Base-by-base conservation (phyloP, 345 rosid species). In the Euclidium syriacum region DNA sequence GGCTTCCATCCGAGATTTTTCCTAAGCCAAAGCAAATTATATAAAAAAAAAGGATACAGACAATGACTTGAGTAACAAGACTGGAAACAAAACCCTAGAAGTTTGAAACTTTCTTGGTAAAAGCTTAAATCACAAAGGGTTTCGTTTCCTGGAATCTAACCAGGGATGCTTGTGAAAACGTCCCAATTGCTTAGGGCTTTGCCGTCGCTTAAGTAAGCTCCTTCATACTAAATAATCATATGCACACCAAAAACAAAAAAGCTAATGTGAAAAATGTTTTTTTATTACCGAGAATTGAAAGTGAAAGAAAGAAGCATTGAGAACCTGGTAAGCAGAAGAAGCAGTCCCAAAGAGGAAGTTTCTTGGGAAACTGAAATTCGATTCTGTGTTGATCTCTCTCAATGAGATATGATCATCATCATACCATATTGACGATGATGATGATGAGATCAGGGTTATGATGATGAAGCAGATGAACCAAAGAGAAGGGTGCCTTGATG, bases 271-370 rank as follows among this genome's bases (percentile, higher is more conserved):
- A n/a, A n/a, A n/a, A n/a, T n/a, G n/a, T n/a, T n/a, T 41, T 5
- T 10, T 50, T 40, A 29, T 6, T 4, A 30, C 11, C 34, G 23
- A 53, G 43, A 5, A 53, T 14, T 20, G 19, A 32, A 64, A 20
- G 16, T n/a, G 54, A 44, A 19, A n/a, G 29, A 42, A 23, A 19
- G 15, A 18, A 43, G 23, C 23, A 4, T 12, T 8, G 19, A 17
- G 65, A 60, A 86, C 89, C 89, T 89, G 90, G 59, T 85, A 85
- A 36, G 95, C 75, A 64, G 92, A 87, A 46, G 97, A 83, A 16
- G 95, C 86, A 10, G 92, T 80, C 57, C 95, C 95, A 52, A 85
- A 83, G 58, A 90, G 84, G 65, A 90, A 87, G 71, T 65, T 49
- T 14, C 49, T 19, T 1, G 86, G 83, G 41, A 86, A 78, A 3